These are phyloP conservation scores for Acacia crassicarpa DNA, from an alignment of 306 rosid genomes.

Conservation along the genomic window DNA sequence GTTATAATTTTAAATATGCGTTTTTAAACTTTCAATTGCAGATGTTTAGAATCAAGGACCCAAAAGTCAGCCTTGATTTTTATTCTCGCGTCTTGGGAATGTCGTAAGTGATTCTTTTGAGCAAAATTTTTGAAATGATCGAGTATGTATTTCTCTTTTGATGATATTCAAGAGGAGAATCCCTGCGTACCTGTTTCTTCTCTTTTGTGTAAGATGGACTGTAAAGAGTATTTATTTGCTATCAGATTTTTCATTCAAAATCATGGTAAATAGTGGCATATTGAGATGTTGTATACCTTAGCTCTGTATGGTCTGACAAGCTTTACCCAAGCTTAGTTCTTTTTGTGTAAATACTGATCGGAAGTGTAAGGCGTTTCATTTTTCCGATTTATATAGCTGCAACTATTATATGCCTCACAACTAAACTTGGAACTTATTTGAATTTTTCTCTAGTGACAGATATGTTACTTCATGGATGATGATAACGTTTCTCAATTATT, in stretches of 20 bases:
- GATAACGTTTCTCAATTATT: slow-evolving; percentile 25
- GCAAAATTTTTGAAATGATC: not conserved
- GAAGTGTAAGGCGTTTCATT: not conserved
- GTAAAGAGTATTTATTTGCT: not conserved
- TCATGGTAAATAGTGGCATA: not conserved
- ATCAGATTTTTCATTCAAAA: not conserved
- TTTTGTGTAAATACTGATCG: not conserved
- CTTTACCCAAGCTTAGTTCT: not conserved
- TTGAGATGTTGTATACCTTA: not conserved
- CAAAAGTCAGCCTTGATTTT: slow-evolving; percentile 87
- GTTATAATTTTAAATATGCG: not conserved
- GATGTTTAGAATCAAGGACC: slow-evolving; percentile 93
- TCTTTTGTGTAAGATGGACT: not conserved
- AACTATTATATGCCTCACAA: slow-evolving; percentile 5
- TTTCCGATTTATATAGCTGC: not conserved
- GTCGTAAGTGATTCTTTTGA: slow-evolving; percentile 65
- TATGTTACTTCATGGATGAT: slow-evolving; percentile 16
- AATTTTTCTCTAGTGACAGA: not conserved
- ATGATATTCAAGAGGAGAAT: not conserved
- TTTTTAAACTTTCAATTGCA: slow-evolving; percentile 24
- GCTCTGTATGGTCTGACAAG: not conserved
- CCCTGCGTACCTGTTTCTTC: not conserved
- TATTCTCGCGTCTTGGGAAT: slow-evolving; percentile 93
- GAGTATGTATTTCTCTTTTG: not conserved
- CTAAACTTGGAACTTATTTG: not conserved